Evolutionary conservation across 2,329 filamentous ascomycete genomes (phyloP).

Genomic region (Botryotinia convoluta): DNA sequence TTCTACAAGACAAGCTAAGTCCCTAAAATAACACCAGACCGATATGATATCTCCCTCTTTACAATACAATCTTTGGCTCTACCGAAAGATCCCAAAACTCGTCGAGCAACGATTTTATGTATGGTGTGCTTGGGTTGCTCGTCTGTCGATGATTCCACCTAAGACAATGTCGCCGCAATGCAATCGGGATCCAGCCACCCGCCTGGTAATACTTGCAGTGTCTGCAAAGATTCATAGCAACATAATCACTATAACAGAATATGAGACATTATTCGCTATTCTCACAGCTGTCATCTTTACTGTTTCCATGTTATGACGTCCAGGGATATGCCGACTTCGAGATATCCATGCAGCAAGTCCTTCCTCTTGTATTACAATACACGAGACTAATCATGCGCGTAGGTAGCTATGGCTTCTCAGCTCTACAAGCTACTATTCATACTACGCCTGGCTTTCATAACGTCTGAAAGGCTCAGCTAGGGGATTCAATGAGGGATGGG

Average conservation of each 20-base stretch:
- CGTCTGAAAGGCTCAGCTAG: not conserved
- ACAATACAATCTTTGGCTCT: not conserved
- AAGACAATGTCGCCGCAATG: not conserved
- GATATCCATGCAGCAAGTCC: conserved; percentile 6
- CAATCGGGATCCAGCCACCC: not conserved
- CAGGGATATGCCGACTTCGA: not conserved
- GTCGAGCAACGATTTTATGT: not conserved
- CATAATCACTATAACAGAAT: conserved; percentile 4
- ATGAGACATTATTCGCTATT: not conserved
- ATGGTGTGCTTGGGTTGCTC: not conserved
- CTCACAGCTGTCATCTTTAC: not conserved
- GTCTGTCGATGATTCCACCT: not conserved
- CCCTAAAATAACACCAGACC: not conserved
- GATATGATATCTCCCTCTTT: not conserved
- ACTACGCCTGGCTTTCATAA: not conserved
- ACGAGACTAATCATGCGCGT: not conserved
- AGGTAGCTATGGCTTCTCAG: not conserved
- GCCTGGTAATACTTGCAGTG: not conserved
- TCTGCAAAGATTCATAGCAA: not conserved
- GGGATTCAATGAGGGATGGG: not conserved
- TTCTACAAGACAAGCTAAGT: not conserved
- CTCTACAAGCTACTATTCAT: not conserved
- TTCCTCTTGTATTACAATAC: not conserved
- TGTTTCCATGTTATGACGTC: not conserved
- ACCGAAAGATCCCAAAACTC: not conserved